These are phyloP conservation scores for Purpureocillium lavendulum DNA, from an alignment of 2,329 filamentous ascomycete genomes.

Conservation along the genomic window DNA sequence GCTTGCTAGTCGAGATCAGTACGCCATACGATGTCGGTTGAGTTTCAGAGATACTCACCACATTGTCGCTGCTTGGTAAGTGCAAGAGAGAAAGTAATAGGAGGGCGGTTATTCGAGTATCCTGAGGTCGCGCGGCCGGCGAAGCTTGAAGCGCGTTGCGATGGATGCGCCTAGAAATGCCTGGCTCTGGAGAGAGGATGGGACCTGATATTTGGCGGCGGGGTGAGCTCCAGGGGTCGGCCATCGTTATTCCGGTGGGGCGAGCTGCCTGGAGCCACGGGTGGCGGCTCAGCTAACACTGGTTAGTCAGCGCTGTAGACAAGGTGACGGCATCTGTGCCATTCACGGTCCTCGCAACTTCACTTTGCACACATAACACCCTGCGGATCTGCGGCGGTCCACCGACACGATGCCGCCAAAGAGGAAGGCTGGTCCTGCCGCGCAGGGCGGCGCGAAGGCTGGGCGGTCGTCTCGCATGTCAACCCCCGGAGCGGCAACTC, in stretches of 20 bases:
- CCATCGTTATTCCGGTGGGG: neutral
- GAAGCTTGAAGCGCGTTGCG: too few relatives aligned
- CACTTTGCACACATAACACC: neutral
- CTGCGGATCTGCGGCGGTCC: conserved; percentile 9
- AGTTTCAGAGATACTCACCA: conserved; percentile 22
- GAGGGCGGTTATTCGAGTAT: too few relatives aligned
- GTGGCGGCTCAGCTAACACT: neutral
- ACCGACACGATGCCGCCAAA: conserved; percentile 54
- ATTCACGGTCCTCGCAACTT: neutral
- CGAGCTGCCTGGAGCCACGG: neutral
- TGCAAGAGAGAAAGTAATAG: too few relatives aligned
- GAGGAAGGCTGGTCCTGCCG: conserved; percentile 52
- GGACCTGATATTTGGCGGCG: neutral
- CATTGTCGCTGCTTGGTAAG: too few relatives aligned
- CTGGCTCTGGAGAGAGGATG: too few relatives aligned
- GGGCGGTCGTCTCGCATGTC: conserved; percentile 49
- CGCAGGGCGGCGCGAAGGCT: conserved; percentile 41
- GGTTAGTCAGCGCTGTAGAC: too few relatives aligned
- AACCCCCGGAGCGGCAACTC: conserved; percentile 53
- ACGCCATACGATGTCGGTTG: too few relatives aligned
- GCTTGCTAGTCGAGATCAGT: conserved; percentile 58
- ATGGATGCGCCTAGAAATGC: too few relatives aligned
- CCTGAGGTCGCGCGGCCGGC: too few relatives aligned
- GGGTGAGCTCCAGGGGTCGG: neutral
- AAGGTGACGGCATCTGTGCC: neutral